Percentiles rank a stretch among this genome's conserved stretches.
Conservation (phyloP, 768 basidiomycete species). For the Lactarius vividus region DNA sequence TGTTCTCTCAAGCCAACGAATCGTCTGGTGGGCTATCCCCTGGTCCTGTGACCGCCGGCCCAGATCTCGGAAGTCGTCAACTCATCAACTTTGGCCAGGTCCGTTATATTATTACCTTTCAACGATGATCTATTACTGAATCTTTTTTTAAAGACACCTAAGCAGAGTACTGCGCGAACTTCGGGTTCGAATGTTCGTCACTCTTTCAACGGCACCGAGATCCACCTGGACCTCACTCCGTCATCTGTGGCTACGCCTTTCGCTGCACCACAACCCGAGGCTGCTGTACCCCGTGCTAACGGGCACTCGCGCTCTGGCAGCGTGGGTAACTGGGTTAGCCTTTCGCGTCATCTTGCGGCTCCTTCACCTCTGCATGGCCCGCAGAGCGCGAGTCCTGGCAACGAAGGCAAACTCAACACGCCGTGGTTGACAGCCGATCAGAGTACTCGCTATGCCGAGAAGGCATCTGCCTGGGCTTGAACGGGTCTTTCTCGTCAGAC, state of each 20-base stretch:
- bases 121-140: conserved; percentile 16
- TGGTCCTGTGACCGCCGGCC: conserved; percentile 80
- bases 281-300: conserved; percentile 45
- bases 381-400: conserved; percentile 54
- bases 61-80: conserved; percentile 79
- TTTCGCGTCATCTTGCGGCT: conserved; percentile 52
- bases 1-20: conserved; percentile 57
- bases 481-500: not conserved
- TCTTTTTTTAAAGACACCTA: conserved; percentile 29
- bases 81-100: conserved; percentile 73
- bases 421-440: conserved; percentile 54
- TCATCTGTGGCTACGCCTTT: conserved; percentile 52
- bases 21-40: conserved; percentile 64
- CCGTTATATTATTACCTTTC: conserved; percentile 27
- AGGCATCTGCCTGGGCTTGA: conserved; percentile 51
- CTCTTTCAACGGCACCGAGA: conserved; percentile 73
- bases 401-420: conserved; percentile 53
- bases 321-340: conserved; percentile 74
- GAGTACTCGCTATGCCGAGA: conserved; percentile 44
- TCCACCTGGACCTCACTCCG: conserved; percentile 55
- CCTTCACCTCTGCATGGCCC: conserved; percentile 47
- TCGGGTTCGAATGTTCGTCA: conserved; percentile 53
- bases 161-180: conserved; percentile 45
- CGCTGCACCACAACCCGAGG: conserved; percentile 39
- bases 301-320: conserved; percentile 78